phyloP scores from a whole-genome alignment of 2,329 filamentous ascomycete species.

The Podosphaera fusca region DNA sequence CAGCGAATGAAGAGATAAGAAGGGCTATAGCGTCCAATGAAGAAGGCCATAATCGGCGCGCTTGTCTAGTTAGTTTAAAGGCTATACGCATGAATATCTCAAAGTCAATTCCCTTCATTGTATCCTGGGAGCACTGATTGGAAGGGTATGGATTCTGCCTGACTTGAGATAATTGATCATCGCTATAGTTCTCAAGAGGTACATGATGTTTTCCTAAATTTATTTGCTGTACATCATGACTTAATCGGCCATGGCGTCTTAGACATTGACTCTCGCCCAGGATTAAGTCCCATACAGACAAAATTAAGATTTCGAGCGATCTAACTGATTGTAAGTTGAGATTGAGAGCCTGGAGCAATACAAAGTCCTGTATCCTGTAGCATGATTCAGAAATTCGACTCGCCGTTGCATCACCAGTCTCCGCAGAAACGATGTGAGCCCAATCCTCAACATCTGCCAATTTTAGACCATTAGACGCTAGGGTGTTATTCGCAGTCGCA shows the following conservation, averaged over 20 bases:
- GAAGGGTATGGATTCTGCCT: neutral
- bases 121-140: neutral
- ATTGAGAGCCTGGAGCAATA: conserved; percentile 12
- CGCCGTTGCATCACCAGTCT: conserved; percentile 7
- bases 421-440: conserved; percentile 11
- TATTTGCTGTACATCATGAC: neutral
- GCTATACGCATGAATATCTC: conserved; percentile 7
- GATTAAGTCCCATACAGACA: conserved; percentile 3
- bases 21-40: conserved; percentile 10
- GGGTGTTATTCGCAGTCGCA: neutral
- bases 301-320: conserved; percentile 3
- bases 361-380: conserved; percentile 7
- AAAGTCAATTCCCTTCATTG: conserved; percentile 1
- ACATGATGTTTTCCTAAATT: neutral
- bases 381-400: conserved; percentile 8
- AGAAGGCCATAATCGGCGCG: conserved; percentile 11
- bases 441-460: conserved; percentile 11
- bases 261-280: neutral
- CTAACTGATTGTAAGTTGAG: conserved; percentile 7
- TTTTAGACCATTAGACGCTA: conserved; percentile 5
- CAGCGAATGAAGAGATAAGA: conserved; percentile 8
- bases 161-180: neutral
- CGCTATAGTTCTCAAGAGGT: neutral
- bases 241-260: neutral
- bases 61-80: conserved; percentile 10